A percentile compares a stretch with the other conserved stretches of the same genome.
These are phyloP conservation scores for Erodium trifolium DNA, from an alignment of 441 rosid genomes.

Conservation along the genomic window DNA sequence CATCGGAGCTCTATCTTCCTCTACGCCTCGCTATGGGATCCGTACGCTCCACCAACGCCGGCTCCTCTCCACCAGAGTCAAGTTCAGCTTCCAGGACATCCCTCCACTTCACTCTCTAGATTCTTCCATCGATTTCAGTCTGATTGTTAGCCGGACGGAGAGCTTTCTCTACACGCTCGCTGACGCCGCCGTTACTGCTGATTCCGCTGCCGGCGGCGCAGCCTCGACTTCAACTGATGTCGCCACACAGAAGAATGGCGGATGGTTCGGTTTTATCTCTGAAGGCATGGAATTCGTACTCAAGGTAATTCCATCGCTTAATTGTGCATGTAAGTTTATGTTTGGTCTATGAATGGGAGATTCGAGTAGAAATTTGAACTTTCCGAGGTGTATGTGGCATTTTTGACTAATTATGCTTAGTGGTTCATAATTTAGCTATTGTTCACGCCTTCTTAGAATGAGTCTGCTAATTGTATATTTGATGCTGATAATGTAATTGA, in stretches of 20 bases:
- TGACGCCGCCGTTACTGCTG: conserved; percentile 54
- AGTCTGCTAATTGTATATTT: background rate
- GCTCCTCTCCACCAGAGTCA: conserved; percentile 44
- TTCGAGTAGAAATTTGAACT: background rate
- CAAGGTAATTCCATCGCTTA: conserved; percentile 36
- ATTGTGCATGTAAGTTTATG: background rate
- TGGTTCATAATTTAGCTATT: background rate
- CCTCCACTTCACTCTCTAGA: conserved; percentile 46
- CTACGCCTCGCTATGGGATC: conserved; percentile 32
- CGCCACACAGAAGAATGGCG: conserved; percentile 57
- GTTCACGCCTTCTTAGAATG: background rate
- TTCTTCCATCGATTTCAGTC: conserved; percentile 44
- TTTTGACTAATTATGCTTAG: too few species aligned
- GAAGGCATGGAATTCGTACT: conserved; percentile 78
- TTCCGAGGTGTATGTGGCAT: background rate
- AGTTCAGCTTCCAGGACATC: conserved; percentile 57
- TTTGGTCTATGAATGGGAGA: background rate
- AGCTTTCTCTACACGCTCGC: conserved; percentile 68
- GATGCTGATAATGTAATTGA: background rate
- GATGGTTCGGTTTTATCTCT: conserved; percentile 89
- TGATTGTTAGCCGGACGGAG: conserved; percentile 46
- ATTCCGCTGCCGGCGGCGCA: conserved; percentile 24
- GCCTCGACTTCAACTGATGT: conserved; percentile 36
- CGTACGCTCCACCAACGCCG: conserved; percentile 34
- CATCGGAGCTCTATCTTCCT: conserved; percentile 42